A percentile compares a stretch with the other conserved stretches of the same genome.
Conservation (phyloP, 495 filamentous ascomycete genomes). For the Aspergillus olivimuriae region DNA sequence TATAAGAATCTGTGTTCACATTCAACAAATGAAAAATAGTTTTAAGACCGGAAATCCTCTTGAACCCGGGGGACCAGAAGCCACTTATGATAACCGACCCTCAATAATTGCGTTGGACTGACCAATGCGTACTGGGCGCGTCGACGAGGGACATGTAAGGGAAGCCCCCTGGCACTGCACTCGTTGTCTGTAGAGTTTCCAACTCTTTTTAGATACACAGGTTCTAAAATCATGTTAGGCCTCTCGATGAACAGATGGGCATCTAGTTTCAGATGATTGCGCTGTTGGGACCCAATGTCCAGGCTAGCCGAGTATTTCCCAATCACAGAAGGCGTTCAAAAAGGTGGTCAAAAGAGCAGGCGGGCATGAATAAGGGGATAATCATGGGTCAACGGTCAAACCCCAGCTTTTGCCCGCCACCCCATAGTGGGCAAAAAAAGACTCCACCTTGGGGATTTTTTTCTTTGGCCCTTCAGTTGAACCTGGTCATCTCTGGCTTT, state of each 20-base stretch:
- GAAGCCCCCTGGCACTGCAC: not conserved
- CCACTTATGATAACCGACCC: not conserved
- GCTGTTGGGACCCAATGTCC: not conserved
- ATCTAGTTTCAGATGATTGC: not conserved
- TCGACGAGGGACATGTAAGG: not conserved
- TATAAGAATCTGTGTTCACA: not conserved
- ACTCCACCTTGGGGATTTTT: not conserved
- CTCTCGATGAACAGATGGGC: not conserved
- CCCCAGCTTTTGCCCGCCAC: not conserved
- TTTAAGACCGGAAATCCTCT: not conserved
- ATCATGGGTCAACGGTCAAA: not conserved
- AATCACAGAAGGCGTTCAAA: not conserved
- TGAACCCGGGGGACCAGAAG: not conserved
- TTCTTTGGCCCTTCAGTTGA: conserved; percentile 1
- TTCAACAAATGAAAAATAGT: not conserved
- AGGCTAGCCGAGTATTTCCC: not conserved
- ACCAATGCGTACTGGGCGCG: not conserved
- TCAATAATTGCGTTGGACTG: not conserved
- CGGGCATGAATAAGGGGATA: not conserved
- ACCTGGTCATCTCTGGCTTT: not conserved
- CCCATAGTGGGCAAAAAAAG: not conserved
- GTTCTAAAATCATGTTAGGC: not conserved
- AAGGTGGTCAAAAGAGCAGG: not conserved
- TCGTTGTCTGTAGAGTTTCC: not conserved
- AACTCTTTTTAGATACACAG: not conserved